phyloP scores from a whole-genome alignment of 331 rosid species.

The Spiraea crenata region DNA sequence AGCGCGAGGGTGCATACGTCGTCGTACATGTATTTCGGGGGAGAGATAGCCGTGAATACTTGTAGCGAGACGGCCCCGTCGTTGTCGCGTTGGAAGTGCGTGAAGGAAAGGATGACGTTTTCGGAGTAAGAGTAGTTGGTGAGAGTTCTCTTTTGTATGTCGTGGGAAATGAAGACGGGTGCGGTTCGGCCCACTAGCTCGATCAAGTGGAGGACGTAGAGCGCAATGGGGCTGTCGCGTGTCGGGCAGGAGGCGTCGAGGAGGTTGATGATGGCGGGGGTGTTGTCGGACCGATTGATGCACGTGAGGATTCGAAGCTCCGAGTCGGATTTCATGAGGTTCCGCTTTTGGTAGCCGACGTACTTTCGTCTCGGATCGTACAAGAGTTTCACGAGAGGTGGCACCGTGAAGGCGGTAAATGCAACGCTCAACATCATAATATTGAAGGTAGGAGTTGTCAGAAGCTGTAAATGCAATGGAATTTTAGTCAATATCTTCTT shows the following conservation, averaged over 20 bases:
- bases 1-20: constrained; percentile 25
- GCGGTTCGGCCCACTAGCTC: constrained; percentile 23
- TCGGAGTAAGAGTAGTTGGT: constrained; percentile 21
- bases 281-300: constrained; percentile 22
- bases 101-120: constrained; percentile 22
- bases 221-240: constrained; percentile 4
- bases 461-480: no score
- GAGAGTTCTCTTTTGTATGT: constrained; percentile 13
- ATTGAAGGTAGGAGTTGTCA: background rate
- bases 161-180: constrained; percentile 21
- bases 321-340: constrained; percentile 12
- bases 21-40: constrained; percentile 19
- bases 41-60: constrained; percentile 18
- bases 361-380: constrained; percentile 32
- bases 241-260: constrained; percentile 24
- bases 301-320: constrained; percentile 32
- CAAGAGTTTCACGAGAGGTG: constrained; percentile 12
- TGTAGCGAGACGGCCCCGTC: background rate
- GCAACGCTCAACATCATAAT: background rate
- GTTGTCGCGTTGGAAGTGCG: constrained; percentile 15
- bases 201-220: constrained; percentile 22
- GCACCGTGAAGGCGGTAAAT: constrained; percentile 4
- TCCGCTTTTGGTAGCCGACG: constrained; percentile 23
- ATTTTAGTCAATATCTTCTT: no score
- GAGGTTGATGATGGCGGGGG: constrained; percentile 22